Percentiles rank a stretch among this genome's conserved stretches.
These are phyloP conservation scores for Lactarius tabidus DNA, from an alignment of 768 basidiomycete species.

Conservation along the genomic window DNA sequence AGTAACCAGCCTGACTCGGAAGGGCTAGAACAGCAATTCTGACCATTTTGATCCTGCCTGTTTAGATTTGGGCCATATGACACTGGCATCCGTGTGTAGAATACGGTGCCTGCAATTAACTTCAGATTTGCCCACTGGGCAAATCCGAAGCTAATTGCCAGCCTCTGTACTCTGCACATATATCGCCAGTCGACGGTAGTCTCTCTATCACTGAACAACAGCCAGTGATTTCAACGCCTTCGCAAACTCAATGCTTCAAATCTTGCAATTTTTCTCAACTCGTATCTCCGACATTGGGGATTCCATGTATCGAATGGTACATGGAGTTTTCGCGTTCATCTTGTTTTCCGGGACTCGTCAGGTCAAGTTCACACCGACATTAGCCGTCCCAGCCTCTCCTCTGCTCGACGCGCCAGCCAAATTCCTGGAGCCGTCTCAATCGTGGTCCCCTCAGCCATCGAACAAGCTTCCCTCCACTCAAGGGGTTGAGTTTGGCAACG, in stretches of 20 bases:
- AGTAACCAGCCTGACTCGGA: no score
- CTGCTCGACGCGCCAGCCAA: background rate
- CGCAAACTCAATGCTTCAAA: constrained; percentile 6
- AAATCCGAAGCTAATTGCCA: background rate
- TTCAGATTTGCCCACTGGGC: background rate
- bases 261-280: constrained; percentile 1
- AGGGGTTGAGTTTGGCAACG: background rate
- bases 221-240: background rate
- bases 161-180: background rate
- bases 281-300: background rate
- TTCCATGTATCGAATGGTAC: background rate
- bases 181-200: background rate
- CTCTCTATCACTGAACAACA: constrained; percentile 1
- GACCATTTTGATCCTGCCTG: background rate
- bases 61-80: background rate
- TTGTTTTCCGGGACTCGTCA: background rate
- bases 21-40: no score
- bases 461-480: background rate
- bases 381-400: background rate
- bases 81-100: no score
- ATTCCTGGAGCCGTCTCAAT: background rate
- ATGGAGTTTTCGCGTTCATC: background rate
- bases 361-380: background rate
- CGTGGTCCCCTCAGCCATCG: background rate
- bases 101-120: no score